Percentiles rank a stretch among this genome's conserved stretches.
phyloP scores from a whole-genome alignment of 805 yeast genomes.

The Candida palmyrensis region DNA sequence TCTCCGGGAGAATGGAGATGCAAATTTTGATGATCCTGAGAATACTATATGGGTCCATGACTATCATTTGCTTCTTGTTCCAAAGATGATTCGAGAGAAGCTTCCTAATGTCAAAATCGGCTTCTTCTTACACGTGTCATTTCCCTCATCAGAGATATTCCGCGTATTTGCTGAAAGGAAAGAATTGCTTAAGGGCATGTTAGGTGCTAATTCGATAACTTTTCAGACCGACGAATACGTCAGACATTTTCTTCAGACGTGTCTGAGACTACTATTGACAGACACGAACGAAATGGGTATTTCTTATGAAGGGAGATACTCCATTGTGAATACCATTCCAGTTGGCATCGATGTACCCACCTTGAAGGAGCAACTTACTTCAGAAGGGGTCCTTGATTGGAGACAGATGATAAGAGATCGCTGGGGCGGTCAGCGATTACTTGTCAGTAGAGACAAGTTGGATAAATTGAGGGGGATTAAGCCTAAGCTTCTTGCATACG shows the following conservation, averaged over 20 bases:
- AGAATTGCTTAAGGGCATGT: constrained; percentile 68
- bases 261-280: constrained; percentile 76
- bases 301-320: constrained; percentile 54
- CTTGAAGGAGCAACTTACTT: constrained; percentile 41
- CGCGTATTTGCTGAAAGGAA: constrained; percentile 88
- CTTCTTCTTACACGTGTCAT: constrained; percentile 86
- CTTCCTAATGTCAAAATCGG: constrained; percentile 86
- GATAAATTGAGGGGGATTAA: constrained; percentile 85
- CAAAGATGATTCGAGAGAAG: constrained; percentile 70
- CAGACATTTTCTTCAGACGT: constrained; percentile 88
- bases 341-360: constrained; percentile 75
- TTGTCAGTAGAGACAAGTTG: constrained; percentile 84
- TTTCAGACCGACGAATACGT: constrained; percentile 94
- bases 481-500: constrained; percentile 85
- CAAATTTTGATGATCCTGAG: constrained; percentile 30
- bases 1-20: constrained; percentile 43
- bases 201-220: constrained; percentile 83
- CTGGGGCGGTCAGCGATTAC: constrained; percentile 67
- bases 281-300: constrained; percentile 66
- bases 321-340: constrained; percentile 55
- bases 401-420: constrained; percentile 65
- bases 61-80: constrained; percentile 84
- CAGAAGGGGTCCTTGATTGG: constrained; percentile 58
- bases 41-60: constrained; percentile 93
- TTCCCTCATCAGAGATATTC: constrained; percentile 94